Base-by-base conservation (phyloP, 352 stramenopile genomes). In the Globisporangium rhizosaccharum region DNA sequence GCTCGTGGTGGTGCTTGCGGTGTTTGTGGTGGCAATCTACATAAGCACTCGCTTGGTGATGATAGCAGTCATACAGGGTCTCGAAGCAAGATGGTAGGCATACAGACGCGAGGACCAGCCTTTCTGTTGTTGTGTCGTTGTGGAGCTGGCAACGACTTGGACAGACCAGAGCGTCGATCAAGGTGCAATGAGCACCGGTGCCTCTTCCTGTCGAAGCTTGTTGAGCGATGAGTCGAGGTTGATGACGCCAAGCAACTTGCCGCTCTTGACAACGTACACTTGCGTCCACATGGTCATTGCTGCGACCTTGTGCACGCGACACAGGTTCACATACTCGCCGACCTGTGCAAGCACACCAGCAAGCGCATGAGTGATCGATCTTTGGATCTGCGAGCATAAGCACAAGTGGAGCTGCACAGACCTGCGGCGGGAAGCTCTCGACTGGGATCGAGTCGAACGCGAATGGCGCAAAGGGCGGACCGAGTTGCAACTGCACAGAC, bases 231-330 rank as follows among this genome's bases (percentile, higher is more conserved):
- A 71, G 42, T 87, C 78, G 30, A 92, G 66, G 49, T 91, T 85
- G 56, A 93, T 67, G 17, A 87, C 76, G 9, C 79, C 80, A 2
- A 89, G 59, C 3, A 92, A 59, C 47, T 83, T 79, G 63, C 84
- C 80, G 53, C 78, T 62, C 58, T 88, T 88, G 36, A 84, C 74
- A 26, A 92, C 84, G 58, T 90, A 92, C 15, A 93, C 79, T 50
- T 93, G 80, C 14, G 82, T 90, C 84, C 82, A 91, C 62, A 90
- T 87, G 42, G 78, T 86, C 60, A 91, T 88, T n/a, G 79, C 75
- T 8, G 84, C 79, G 46, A 89, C 67, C 33, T 88, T 85, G 69
- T 91, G 82, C 17, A 93, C 75, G 15, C 72, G 75, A 50, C 73
- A 84, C 20, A 93, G 62, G 42, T 89, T 87, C 12, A 91, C 80